These are phyloP conservation scores for Fragaria vesca DNA, from an alignment of 306 rosid genomes.

Conservation along the genomic window DNA sequence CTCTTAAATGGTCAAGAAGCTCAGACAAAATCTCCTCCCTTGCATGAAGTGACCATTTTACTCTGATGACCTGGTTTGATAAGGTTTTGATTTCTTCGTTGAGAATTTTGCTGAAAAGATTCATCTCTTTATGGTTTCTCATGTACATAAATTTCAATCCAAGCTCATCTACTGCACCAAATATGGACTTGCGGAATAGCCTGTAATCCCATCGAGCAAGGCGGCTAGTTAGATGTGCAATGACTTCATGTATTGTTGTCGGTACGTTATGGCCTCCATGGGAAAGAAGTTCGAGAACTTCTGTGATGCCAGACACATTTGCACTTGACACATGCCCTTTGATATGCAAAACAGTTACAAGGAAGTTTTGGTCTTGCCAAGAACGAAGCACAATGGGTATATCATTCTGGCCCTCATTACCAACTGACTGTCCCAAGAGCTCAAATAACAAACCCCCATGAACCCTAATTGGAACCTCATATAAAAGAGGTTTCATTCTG, in stretches of 20 bases:
- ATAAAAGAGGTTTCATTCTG: conserved; percentile 81
- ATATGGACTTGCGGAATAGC: conserved; percentile 83
- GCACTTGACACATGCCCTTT: conserved; percentile 54
- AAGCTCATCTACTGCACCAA: conserved; percentile 87
- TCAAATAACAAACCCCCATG: conserved; percentile 92
- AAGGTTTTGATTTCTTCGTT: conserved; percentile 85
- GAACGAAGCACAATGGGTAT: conserved; percentile 86
- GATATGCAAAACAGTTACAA: conserved; percentile 74
- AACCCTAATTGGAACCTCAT: conserved; percentile 96
- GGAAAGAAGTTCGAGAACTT: conserved; percentile 91
- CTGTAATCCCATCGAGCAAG: conserved; percentile 97
- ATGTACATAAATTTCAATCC: conserved; percentile 93
- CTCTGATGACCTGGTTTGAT: conserved; percentile 94
- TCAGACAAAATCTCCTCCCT: conserved; percentile 86
- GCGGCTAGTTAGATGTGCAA: conserved; percentile 72
- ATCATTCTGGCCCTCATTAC: conserved; percentile 77
- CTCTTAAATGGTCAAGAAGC: conserved; percentile 83
- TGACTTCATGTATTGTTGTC: conserved; percentile 84
- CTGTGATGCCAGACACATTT: conserved; percentile 80
- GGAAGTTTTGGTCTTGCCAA: conserved; percentile 91
- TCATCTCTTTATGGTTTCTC: conserved; percentile 87
- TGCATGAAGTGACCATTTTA: conserved; percentile 95
- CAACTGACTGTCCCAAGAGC: conserved; percentile 89
- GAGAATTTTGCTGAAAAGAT: conserved; percentile 63
- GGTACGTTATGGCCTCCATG: conserved; percentile 76